Base-by-base conservation (phyloP, 495 filamentous ascomycete genomes). In the Penicillium odoratum region DNA sequence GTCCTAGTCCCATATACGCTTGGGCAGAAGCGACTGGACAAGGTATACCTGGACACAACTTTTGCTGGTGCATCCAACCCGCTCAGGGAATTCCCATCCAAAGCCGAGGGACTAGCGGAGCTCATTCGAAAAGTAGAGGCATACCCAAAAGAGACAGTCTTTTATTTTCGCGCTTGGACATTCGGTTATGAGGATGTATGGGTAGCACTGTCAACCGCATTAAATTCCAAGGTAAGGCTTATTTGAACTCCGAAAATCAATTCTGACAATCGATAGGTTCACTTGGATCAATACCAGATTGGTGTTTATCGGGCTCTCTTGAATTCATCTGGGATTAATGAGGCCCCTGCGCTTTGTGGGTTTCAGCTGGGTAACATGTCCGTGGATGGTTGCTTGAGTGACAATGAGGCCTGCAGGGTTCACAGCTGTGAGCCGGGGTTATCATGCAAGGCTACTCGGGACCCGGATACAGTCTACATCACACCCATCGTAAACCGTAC, bases 111-210 rank as follows among this genome's bases (percentile, higher is more conserved):
- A 0, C 71, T 97, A 10, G 66, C 72, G 4, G 91, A 96, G 66
- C 80, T 97, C 3, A 65, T 97, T 3, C 67, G 78, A 29, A 89
- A 92, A 64, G 77, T 96, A 0, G 65, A 74, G 0, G 62, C 74
- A 10, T 96, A 94, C 70, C 89, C 92, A 0, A 54, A 75, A 9
- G 83, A 93, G 25, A 95, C 91, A 0, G 72, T 85, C 5, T 97
- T 97, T 63, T 89, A 96, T 69, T 83, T 98, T 48, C 81, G 91
- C 48, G 83, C 92, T 3, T 97, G 93, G 93, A 98, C 93, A 2
- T 95, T 94, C 68, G 93, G 93, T 28, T 90, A 91, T 49, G 91
- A 96, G 69, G 90, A 97, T 54, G 91, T 96, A 0, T 97, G 92
- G 92, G 77, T 91, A 54, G 88, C 91, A 4, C 73, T 98, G 11